phyloP scores from a whole-genome alignment of 768 basidiomycete species.

The Cantharellus anzutake region DNA sequence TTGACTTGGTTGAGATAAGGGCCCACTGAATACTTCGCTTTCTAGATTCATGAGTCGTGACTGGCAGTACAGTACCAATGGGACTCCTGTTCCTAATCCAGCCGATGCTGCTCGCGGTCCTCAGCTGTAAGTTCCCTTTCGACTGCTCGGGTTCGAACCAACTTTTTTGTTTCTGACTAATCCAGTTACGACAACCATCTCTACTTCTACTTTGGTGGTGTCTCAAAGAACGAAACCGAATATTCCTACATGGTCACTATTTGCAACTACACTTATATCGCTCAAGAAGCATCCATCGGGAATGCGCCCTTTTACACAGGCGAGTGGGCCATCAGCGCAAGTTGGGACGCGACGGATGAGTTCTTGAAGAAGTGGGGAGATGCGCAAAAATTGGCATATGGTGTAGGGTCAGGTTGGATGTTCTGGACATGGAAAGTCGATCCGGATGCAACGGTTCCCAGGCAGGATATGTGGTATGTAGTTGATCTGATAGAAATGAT shows the following conservation, averaged over 20 bases:
- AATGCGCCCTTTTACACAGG: conserved; percentile 1
- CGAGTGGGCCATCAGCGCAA: conserved; percentile 2
- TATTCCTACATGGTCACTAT: conserved; percentile 4
- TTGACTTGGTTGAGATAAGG: too few relatives aligned
- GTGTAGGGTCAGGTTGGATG: not conserved
- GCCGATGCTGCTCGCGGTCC: conserved; percentile 48
- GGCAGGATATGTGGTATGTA: not conserved
- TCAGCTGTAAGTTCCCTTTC: conserved; percentile 19
- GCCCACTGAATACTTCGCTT: not conserved
- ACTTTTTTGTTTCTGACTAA: not conserved
- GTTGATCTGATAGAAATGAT: not conserved
- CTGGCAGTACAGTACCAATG: conserved; percentile 35
- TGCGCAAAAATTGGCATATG: conserved; percentile 4
- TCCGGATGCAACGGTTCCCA: not conserved
- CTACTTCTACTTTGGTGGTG: conserved; percentile 37
- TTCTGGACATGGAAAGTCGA: conserved; percentile 3
- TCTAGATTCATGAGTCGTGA: conserved; percentile 61
- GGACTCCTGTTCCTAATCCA: conserved; percentile 39
- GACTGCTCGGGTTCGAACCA: not conserved
- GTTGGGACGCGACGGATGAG: not conserved
- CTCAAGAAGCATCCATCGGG: not conserved
- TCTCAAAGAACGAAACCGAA: not conserved
- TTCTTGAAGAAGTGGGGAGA: conserved; percentile 4
- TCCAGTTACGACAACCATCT: conserved; percentile 67
- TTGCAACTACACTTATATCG: not conserved